Conservation (phyloP, 192 early-diverging fungal species). For the Backusella liffmaniae region DNA sequence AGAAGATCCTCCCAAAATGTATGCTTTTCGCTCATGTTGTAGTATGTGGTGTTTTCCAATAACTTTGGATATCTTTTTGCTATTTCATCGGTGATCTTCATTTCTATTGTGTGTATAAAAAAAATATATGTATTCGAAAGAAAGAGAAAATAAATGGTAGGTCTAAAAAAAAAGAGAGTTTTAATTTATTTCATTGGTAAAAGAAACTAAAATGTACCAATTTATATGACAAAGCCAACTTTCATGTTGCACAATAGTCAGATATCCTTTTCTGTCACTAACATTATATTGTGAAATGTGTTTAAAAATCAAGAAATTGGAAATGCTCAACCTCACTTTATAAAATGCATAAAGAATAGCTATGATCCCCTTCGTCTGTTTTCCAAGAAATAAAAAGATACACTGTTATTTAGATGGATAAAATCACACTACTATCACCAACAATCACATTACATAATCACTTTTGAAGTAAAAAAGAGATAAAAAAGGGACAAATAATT, state of each 20-base stretch:
- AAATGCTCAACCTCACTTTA: too few species aligned
- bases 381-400: too few species aligned
- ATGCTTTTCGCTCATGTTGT: neutral
- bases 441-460: neutral
- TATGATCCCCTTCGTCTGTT: too few species aligned
- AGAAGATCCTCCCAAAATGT: constrained; percentile 10
- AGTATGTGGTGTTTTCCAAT: neutral
- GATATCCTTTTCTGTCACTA: too few species aligned
- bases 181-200: neutral
- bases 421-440: neutral
- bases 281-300: neutral
- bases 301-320: too few species aligned
- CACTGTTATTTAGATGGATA: neutral
- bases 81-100: constrained; percentile 15
- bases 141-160: neutral
- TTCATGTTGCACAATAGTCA: neutral
- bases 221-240: neutral
- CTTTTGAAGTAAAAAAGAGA: neutral
- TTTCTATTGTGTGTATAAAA: neutral
- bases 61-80: constrained; percentile 21
- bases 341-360: too few species aligned
- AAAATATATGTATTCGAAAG: neutral
- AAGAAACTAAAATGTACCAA: neutral
- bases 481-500: neutral
- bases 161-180: neutral